Evolutionary conservation across 2,329 filamentous ascomycete genomes (phyloP), one percentile per base, ranked within the genome.

Genomic region (Oidium heveae): DNA sequence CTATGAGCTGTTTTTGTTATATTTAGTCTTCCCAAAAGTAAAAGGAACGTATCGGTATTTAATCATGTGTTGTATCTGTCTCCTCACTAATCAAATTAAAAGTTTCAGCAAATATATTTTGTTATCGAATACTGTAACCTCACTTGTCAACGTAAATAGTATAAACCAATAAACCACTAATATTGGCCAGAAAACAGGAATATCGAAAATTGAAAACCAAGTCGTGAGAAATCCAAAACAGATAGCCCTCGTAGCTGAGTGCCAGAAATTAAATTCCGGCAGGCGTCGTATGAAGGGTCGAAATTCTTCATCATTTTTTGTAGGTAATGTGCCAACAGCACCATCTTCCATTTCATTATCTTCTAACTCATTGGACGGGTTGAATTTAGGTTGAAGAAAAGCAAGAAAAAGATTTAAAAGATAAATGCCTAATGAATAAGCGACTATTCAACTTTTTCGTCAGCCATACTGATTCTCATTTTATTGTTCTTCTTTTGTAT

Each of bases 1-100:
- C 58, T 57, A 66, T 52, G 63, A 63, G 70, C 71, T 79, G 69
- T 72, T 75, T 71, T 80, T 82, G 66, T 69, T 72, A 68, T 91
- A 93, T 66, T 77, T 80, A 59, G 84, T 75, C 77, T 95, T 95
- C 69, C 88, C 88, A 60, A 94, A 79, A 43, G 85, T 82, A 72
- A 95, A 94, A 43, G 88, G 87, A 33, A 94, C 87, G 67, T 94
- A 98, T 71, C 89, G 86, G 74, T 96, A 98, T 74, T 96, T 98
- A 76, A 98, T 89, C 91, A 98, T 98, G 72, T 96, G 91, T 72
- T 98, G 91, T 63, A 98, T 98, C 72, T 98, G 91, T 74, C 91
- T 86, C 70, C 91, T 80, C 91, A 98, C 87, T 94, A 62, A 33
- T 18, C 7, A 32, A 32, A 32, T 5, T 5, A 32, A 5, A 8